Evolutionary conservation across 441 rosid genomes (phyloP).

Genomic region (Eruca vesicaria): DNA sequence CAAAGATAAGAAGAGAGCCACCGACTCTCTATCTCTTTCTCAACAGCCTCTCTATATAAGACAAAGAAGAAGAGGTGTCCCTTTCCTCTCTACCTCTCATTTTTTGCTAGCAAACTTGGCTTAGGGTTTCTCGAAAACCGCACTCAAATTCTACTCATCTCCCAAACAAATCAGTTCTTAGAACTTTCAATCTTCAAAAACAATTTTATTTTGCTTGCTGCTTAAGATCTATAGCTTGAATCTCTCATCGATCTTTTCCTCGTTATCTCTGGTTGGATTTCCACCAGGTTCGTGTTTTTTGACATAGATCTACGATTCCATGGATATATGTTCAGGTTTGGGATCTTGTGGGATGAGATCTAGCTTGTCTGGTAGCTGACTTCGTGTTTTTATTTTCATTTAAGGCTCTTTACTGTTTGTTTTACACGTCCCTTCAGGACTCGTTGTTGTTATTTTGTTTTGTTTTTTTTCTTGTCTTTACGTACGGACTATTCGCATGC

Average conservation of each 20-base stretch:
- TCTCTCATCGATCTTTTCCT: background rate
- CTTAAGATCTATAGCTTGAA: background rate
- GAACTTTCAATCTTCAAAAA: background rate
- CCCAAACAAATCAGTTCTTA: background rate
- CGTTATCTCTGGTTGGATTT: background rate
- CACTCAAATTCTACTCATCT: background rate
- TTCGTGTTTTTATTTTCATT: background rate
- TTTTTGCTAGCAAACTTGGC: background rate
- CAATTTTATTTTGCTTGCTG: background rate
- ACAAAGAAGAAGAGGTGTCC: background rate
- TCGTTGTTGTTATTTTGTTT: conserved; percentile 21
- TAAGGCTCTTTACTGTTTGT: conserved; percentile 52
- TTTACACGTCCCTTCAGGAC: conserved; percentile 48
- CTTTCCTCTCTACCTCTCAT: background rate
- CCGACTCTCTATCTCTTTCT: background rate
- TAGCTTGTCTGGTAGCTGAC: conserved; percentile 20
- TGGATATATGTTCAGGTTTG: background rate
- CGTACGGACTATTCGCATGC: conserved; percentile 41
- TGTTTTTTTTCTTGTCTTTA: background rate
- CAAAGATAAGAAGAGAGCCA: background rate
- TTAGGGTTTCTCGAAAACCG: background rate
- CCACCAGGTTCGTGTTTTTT: background rate
- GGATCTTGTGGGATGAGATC: conserved; percentile 30
- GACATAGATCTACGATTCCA: background rate
- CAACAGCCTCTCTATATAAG: background rate